Evolutionary conservation across 495 filamentous ascomycete genomes (phyloP).

Genomic region (Usnea hakonensis): DNA sequence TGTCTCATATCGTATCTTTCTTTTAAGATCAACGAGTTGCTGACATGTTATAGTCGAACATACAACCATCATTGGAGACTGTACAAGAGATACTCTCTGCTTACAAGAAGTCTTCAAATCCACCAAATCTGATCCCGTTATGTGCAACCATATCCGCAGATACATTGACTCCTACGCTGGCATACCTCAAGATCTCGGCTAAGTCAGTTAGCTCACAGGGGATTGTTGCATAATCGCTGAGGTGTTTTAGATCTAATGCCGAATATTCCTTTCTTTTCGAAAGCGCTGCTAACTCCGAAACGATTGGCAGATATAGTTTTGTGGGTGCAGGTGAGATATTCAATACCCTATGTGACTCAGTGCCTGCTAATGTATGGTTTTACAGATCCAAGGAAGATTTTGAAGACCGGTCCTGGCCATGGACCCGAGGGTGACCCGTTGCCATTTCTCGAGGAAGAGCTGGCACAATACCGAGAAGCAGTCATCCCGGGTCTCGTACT

Average conservation of each 20-base stretch:
- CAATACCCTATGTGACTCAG: slow-evolving; percentile 10
- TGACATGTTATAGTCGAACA: slow-evolving; percentile 14
- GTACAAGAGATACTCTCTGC: slow-evolving; percentile 48
- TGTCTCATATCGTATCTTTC: not conserved
- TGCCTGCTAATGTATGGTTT: not conserved
- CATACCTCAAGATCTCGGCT: slow-evolving; percentile 80
- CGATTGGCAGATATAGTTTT: slow-evolving; percentile 89
- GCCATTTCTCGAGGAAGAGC: slow-evolving; percentile 67
- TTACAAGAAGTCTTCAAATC: slow-evolving; percentile 41
- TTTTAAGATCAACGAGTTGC: not conserved
- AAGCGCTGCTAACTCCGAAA: slow-evolving; percentile 84
- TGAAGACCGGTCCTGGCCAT: slow-evolving; percentile 83
- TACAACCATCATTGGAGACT: slow-evolving; percentile 49
- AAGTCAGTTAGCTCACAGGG: slow-evolving; percentile 45
- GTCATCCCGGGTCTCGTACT: slow-evolving; percentile 71
- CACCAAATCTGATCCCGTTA: slow-evolving; percentile 78
- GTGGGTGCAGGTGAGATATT: slow-evolving; percentile 63
- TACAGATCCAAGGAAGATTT: slow-evolving; percentile 69
- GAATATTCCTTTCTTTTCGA: slow-evolving; percentile 71
- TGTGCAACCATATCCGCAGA: slow-evolving; percentile 83
- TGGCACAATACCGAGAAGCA: slow-evolving; percentile 67
- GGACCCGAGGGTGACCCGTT: slow-evolving; percentile 76
- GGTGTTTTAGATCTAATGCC: slow-evolving; percentile 8
- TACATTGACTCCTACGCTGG: slow-evolving; percentile 80
- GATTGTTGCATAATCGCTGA: not conserved